These are phyloP conservation scores for Torrubiellomyces zombiae DNA, from an alignment of 2,329 filamentous ascomycete genomes.

Conservation along the genomic window DNA sequence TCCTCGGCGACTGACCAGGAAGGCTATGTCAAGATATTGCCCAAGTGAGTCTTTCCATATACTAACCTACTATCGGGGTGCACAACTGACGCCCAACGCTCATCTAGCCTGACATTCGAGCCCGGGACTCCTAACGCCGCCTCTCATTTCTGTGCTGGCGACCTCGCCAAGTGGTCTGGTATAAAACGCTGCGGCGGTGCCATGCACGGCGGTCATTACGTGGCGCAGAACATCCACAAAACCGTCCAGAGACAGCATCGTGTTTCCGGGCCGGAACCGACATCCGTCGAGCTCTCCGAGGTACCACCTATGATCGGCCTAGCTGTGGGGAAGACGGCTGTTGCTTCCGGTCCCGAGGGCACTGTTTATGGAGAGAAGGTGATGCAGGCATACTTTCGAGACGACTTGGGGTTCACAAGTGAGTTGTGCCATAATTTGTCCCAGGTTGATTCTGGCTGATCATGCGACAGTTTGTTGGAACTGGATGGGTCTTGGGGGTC, in stretches of 20 bases:
- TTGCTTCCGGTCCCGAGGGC: constrained; percentile 44
- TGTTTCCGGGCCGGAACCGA: constrained; percentile 22
- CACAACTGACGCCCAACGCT: too few species aligned
- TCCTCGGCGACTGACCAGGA: constrained; percentile 39
- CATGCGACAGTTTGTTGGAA: constrained; percentile 35
- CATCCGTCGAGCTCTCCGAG: constrained; percentile 31
- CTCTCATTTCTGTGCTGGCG: constrained; percentile 52
- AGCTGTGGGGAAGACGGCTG: constrained; percentile 52
- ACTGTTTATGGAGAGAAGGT: constrained; percentile 45
- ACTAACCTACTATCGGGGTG: too few species aligned
- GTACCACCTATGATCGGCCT: constrained; percentile 53
- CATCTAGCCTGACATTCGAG: constrained; percentile 35
- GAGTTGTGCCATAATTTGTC: constrained; percentile 17
- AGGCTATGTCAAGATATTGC: constrained; percentile 46
- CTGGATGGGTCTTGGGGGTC: constrained; percentile 29
- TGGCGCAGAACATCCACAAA: constrained; percentile 51
- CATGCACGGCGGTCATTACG: constrained; percentile 54
- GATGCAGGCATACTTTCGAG: constrained; percentile 45
- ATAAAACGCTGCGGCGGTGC: constrained; percentile 67
- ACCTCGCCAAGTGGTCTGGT: constrained; percentile 54
- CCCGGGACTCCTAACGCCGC: constrained; percentile 35
- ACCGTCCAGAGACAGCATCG: constrained; percentile 30
- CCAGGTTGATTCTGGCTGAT: constrained; percentile 5
- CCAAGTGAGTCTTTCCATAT: constrained; percentile 27
- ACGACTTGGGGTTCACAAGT: constrained; percentile 51